A percentile compares a stretch with the other conserved stretches of the same genome.
These are phyloP conservation scores for Collybiopsis confluens DNA, from an alignment of 768 basidiomycete genomes.

Conservation along the genomic window DNA sequence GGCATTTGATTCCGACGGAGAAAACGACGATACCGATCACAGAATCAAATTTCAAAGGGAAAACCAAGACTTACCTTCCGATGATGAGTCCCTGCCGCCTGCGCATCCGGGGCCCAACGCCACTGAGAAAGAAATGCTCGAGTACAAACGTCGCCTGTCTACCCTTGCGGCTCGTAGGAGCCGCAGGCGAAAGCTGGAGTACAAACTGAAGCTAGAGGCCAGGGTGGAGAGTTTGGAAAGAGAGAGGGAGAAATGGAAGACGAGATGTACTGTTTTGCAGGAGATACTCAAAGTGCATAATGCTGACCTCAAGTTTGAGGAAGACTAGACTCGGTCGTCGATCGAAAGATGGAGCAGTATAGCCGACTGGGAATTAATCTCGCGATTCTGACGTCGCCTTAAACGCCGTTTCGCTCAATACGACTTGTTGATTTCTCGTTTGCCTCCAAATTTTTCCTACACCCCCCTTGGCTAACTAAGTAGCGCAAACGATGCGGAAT, in stretches of 20 bases:
- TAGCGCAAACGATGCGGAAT: too few relatives aligned
- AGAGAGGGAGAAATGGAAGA: constrained; percentile 47
- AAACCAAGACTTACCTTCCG: too few relatives aligned
- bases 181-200: constrained; percentile 62
- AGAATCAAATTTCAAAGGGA: neutral
- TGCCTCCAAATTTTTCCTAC: too few relatives aligned
- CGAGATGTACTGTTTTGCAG: constrained; percentile 21
- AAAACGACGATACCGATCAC: constrained; percentile 16
- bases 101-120: constrained; percentile 21
- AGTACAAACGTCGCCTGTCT: constrained; percentile 62
- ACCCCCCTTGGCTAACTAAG: too few relatives aligned
- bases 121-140: constrained; percentile 51
- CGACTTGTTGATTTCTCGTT: too few relatives aligned
- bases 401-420: too few relatives aligned
- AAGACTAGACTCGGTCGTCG: neutral
- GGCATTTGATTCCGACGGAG: constrained; percentile 33
- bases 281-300: neutral
- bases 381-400: too few relatives aligned
- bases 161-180: constrained; percentile 65
- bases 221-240: constrained; percentile 32
- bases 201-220: constrained; percentile 52
- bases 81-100: too few relatives aligned
- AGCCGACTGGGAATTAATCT: too few relatives aligned
- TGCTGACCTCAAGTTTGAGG: constrained; percentile 4
- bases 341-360: neutral